Percentiles rank a stretch among this genome's conserved stretches.
Evolutionary conservation across 1,284 basidiomycete genomes (phyloP).

Genomic region (Amylostereum chailletii): DNA sequence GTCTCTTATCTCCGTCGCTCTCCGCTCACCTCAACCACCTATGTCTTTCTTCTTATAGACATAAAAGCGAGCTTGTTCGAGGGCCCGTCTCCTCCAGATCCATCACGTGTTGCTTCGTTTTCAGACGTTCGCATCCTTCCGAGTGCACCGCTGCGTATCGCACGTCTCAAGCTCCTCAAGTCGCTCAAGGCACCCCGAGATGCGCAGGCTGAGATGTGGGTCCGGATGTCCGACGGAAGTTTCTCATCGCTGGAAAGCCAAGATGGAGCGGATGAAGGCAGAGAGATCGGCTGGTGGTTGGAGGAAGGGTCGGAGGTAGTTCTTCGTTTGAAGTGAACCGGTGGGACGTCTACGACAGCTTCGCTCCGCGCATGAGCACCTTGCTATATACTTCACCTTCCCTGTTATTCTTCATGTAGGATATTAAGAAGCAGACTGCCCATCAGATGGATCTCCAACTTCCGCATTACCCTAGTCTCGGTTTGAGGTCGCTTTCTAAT

Average conservation of each 20-base stretch:
- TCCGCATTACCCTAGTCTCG: no score
- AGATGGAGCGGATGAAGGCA: constrained; percentile 29
- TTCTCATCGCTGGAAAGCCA: constrained; percentile 26
- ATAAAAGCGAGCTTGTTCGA: neutral
- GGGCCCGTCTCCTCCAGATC: no score
- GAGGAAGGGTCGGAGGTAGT: constrained; percentile 47
- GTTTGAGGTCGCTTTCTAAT: no score
- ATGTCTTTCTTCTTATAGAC: constrained; percentile 6
- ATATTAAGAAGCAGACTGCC: no score
- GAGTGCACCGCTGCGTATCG: constrained; percentile 50
- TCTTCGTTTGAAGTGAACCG: constrained; percentile 19
- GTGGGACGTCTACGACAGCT: constrained; percentile 2
- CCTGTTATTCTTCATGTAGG: no score
- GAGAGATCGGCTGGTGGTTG: constrained; percentile 59
- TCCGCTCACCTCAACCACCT: neutral
- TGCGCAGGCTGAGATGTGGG: constrained; percentile 36
- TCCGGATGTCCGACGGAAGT: constrained; percentile 39
- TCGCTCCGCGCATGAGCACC: no score
- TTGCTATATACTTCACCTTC: no score
- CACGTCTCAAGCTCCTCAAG: constrained; percentile 32
- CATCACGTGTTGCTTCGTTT: neutral
- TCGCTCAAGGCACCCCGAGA: constrained; percentile 20
- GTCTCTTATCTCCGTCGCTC: constrained; percentile 1
- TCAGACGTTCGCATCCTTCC: constrained; percentile 47
- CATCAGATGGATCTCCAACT: no score